Base-by-base conservation (phyloP, 106 monocot species). In the Cymbidium sinense region DNA sequence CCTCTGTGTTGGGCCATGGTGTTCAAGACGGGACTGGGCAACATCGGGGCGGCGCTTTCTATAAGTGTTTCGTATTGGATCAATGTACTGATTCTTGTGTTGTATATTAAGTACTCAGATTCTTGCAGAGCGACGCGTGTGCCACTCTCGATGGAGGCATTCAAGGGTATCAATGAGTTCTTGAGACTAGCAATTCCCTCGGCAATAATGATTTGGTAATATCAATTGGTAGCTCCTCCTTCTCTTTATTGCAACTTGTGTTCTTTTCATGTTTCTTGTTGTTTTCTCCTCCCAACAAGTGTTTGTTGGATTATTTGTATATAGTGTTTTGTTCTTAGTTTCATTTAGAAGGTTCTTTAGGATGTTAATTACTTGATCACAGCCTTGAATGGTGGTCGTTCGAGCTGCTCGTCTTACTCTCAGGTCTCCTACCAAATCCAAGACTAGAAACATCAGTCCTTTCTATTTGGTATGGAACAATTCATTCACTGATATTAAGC, bases 301-400 rank as follows among this genome's bases (percentile, higher is more conserved):
- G 18, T 58, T 21, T 23, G 58, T 0, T n/a, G 23, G 23, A 58
- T 4, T 58, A 2, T 58, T 58, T 58, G 58, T 58, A 23, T 58
- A 23, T n/a, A 23, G 23, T 58, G 19, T 25, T 25, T 21, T 58
- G 3, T 23, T 58, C 5, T 23, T 58, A 23, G 23, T 23, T 0
- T 23, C 20, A 58, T 58, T 58, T 58, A 58, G 58, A 58, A 58
- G 58, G 43, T 11, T 43, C 43, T 43, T 43, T 55, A 19, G 20
- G 54, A 55, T 67, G 12, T 13, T 30, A 67, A 67, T 30, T 6
- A 23, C 3, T 67, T 67, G 67, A 15, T 67, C 17, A 27, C 65
- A 90, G 90, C 33, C 83, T 90, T 52, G 87, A 90, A 50, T 90
- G 81, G 80, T 90, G 90, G 90, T 87, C 90, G 2, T 90, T 87